Percentiles rank a stretch among this genome's conserved stretches.
phyloP scores from a whole-genome alignment of 1,139 yeast genomes.

The Trichomonascaceae sp. region DNA sequence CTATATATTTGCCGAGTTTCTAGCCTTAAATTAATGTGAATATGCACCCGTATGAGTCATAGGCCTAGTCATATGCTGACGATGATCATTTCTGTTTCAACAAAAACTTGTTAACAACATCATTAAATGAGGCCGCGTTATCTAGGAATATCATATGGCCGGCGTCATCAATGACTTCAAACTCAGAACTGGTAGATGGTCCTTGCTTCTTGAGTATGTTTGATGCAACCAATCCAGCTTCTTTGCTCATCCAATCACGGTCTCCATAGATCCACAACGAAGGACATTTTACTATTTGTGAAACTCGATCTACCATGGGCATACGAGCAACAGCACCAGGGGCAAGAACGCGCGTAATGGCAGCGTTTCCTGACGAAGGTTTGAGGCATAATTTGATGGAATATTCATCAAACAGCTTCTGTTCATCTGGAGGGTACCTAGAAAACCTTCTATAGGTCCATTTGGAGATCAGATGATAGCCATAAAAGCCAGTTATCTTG shows the following conservation, averaged over 20 bases:
- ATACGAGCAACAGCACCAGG: slow-evolving; percentile 76
- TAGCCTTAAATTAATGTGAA: background rate
- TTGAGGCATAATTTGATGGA: slow-evolving; percentile 54
- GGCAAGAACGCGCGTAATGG: slow-evolving; percentile 56
- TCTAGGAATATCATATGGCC: slow-evolving; percentile 81
- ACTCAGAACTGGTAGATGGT: slow-evolving; percentile 31
- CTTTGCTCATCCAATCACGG: slow-evolving; percentile 78
- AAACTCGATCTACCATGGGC: slow-evolving; percentile 65
- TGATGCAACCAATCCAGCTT: slow-evolving; percentile 58
- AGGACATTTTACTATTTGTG: slow-evolving; percentile 26
- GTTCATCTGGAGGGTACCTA: slow-evolving; percentile 25
- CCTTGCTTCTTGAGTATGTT: slow-evolving; percentile 31
- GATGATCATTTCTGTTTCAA: background rate
- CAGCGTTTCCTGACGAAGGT: slow-evolving; percentile 60
- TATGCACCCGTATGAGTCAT: background rate
- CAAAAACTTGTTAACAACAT: slow-evolving; percentile 29
- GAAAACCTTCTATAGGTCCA: slow-evolving; percentile 39
- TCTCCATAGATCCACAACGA: slow-evolving; percentile 68
- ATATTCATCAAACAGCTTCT: slow-evolving; percentile 45
- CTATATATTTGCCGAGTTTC: background rate
- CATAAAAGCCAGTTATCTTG: slow-evolving; percentile 35
- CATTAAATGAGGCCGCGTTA: slow-evolving; percentile 59
- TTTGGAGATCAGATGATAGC: slow-evolving; percentile 36
- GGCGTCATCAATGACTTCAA: slow-evolving; percentile 46
- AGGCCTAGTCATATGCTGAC: too few species aligned